Evolutionary conservation across 768 basidiomycete genomes (phyloP).

Genomic region (Boletales sp.): DNA sequence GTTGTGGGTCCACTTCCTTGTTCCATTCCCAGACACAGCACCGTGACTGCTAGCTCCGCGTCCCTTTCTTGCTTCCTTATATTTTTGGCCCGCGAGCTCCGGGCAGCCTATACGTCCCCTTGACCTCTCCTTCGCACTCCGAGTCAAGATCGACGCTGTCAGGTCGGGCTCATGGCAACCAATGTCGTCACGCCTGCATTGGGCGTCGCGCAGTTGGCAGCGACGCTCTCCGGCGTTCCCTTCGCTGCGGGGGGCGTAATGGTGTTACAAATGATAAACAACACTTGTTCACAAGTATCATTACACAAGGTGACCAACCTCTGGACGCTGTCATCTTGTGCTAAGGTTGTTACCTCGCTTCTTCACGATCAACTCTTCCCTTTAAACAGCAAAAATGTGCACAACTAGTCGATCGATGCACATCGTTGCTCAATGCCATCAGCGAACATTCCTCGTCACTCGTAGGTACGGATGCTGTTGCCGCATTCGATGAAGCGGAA

Average conservation of each 20-base stretch:
- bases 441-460: slow-evolving; percentile 37
- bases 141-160: neutral
- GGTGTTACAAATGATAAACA: slow-evolving; percentile 42
- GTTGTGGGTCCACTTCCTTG: slow-evolving; percentile 8
- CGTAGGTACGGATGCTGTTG: slow-evolving; percentile 39
- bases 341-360: neutral
- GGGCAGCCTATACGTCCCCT: neutral
- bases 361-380: neutral
- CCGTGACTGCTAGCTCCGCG: no score
- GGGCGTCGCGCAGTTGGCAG: slow-evolving; percentile 40
- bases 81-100: no score
- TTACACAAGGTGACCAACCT: slow-evolving; percentile 44
- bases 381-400: slow-evolving; percentile 38
- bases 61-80: no score
- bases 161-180: slow-evolving; percentile 15
- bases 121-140: neutral
- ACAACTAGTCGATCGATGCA: slow-evolving; percentile 42
- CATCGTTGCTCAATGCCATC: slow-evolving; percentile 36
- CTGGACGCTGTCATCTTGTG: neutral
- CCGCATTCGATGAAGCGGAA: slow-evolving; percentile 41
- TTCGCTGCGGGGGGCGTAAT: slow-evolving; percentile 43
- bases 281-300: slow-evolving; percentile 43
- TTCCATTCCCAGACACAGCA: no score
- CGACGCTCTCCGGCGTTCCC: slow-evolving; percentile 42
- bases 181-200: slow-evolving; percentile 14